Evolutionary conservation across 805 yeast genomes (phyloP), one percentile per base, ranked within the genome.

Genomic region (Hanseniaspora jakobsenii): DNA sequence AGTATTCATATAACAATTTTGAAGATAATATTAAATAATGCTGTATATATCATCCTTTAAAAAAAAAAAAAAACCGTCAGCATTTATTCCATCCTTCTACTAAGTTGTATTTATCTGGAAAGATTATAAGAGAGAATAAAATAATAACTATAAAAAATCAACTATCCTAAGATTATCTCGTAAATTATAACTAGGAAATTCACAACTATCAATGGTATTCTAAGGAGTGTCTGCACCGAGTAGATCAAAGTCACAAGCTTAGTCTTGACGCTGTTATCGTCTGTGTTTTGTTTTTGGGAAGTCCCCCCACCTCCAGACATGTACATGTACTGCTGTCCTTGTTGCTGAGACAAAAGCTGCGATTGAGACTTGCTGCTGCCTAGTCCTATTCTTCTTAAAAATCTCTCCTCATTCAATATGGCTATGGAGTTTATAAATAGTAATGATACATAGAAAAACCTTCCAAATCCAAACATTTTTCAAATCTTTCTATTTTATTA

Each of bases 381-480:
- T 14, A 44, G 18, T 4, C 48, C 48, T 6, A 44, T 72, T 62
- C 94, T 66, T 53, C 77, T 77, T 48, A 82, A 65, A 54, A 82
- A 82, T 48, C 94, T 65, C 54, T 82, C 91, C 53, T 82, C 93
- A 57, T 81, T 80, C 42, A 82, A 69, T 28, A 82, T 78, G 0
- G 91, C 91, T 23, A 82, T 72, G 0, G 89, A 75, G 58, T 82
- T 82, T 38, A 81, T 71, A 47, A 81, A 62, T 30, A 82, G 58
- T 16, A 76, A 60, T 6, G 70, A 61, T 34, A 67, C 75, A 53
- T 75, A 76, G 46, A 75, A 66, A 26, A 76, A 61, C 55, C 68
- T 74, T 9, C 81, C 80, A 34, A 76, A 60, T 14, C 81, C 81
- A 60, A 76, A 76, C 57, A 57, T 55, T 44, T 27, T 51, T 32